Percentiles rank a stretch among this genome's conserved stretches.
Evolutionary conservation across 2,329 filamentous ascomycete species (phyloP).

Genomic region (Fusarium buharicum): DNA sequence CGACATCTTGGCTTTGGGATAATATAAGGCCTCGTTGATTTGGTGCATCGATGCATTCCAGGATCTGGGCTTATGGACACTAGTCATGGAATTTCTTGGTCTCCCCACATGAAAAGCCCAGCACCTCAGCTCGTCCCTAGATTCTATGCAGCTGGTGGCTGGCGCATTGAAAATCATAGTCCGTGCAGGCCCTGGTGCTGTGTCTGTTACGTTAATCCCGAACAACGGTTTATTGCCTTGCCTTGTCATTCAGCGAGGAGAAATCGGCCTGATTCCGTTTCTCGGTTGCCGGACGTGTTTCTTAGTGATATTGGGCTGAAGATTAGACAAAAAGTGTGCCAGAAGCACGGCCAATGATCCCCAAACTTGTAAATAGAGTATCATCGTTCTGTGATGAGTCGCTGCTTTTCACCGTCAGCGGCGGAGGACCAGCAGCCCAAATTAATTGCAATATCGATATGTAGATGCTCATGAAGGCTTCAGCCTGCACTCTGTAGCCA

Average conservation of each 20-base stretch:
- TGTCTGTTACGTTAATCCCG: conserved; percentile 18
- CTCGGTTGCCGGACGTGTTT: neutral
- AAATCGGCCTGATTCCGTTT: conserved; percentile 12
- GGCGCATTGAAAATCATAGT: conserved; percentile 37
- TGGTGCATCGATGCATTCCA: conserved; percentile 3
- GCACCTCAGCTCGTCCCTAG: conserved; percentile 4
- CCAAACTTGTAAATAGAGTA: conserved; percentile 3
- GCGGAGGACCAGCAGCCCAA: conserved; percentile 10
- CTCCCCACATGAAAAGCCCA: conserved; percentile 25
- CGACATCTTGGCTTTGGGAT: conserved; percentile 9
- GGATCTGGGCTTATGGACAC: conserved; percentile 16
- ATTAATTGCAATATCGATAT: conserved; percentile 4
- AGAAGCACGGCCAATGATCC: conserved; percentile 8
- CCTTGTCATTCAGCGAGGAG: conserved; percentile 11
- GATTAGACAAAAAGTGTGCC: conserved; percentile 2
- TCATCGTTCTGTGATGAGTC: conserved; percentile 6
- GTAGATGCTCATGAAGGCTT: neutral
- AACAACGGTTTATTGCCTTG: conserved; percentile 13
- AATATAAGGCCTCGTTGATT: neutral
- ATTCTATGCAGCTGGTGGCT: conserved; percentile 15
- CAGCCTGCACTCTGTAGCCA: neutral
- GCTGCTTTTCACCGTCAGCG: conserved; percentile 5
- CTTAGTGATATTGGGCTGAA: conserved; percentile 1
- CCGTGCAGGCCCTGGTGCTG: conserved; percentile 34
- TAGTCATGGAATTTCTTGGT: conserved; percentile 13